Evolutionary conservation across 1,284 basidiomycete species (phyloP).

Genomic region (Apiotrichum gracile): DNA sequence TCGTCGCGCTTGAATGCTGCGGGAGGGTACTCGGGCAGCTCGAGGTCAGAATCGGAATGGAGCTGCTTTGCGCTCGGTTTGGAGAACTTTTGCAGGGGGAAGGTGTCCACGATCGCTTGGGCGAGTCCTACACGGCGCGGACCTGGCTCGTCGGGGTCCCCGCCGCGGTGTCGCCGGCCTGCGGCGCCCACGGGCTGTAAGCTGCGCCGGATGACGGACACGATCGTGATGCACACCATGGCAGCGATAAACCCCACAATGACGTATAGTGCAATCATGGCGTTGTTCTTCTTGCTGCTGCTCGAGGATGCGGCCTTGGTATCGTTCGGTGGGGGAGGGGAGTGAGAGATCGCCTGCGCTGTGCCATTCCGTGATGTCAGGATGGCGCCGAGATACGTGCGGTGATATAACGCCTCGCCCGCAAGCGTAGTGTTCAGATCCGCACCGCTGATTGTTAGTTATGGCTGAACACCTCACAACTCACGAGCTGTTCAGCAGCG

Average conservation of each 20-base stretch:
- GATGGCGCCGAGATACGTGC: conserved; percentile 62
- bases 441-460: conserved; percentile 29
- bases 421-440: conserved; percentile 53
- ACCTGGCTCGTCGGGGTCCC: conserved; percentile 11
- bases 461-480: conserved; percentile 37
- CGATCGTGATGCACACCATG: conserved; percentile 53
- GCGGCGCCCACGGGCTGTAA: conserved; percentile 47
- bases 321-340: conserved; percentile 5
- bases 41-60: neutral
- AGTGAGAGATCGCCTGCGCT: conserved; percentile 33
- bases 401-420: conserved; percentile 46
- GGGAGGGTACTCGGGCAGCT: neutral
- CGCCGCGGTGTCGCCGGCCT: neutral
- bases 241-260: conserved; percentile 78
- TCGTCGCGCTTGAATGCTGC: neutral
- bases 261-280: conserved; percentile 71
- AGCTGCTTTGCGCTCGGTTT: conserved; percentile 2
- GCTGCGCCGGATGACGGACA: conserved; percentile 56
- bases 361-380: conserved; percentile 64
- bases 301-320: neutral
- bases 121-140: conserved; percentile 67
- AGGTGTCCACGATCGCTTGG: conserved; percentile 85
- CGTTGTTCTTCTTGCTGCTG: conserved; percentile 22
- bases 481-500: conserved; percentile 35
- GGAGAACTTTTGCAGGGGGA: conserved; percentile 83